Percentiles rank a stretch among this genome's conserved stretches.
phyloP scores from a whole-genome alignment of 2,329 filamentous ascomycete species.

The Botryotinia globosa region DNA sequence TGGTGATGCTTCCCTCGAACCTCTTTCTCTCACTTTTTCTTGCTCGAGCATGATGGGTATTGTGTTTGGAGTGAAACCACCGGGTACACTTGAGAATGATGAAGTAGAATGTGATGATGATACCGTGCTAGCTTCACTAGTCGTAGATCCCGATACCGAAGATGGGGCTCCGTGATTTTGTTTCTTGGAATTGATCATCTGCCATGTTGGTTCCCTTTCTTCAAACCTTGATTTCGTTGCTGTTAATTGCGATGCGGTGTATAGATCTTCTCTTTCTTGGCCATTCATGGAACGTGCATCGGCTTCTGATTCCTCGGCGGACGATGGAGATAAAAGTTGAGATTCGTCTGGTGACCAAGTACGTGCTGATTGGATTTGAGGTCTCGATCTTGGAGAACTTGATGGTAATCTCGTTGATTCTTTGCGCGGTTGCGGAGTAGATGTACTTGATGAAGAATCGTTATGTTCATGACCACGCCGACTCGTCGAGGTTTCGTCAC shows the following conservation, averaged over 20 bases:
- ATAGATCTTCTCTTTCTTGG: not conserved
- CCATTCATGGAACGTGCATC: constrained; percentile 8
- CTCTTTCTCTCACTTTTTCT: not conserved
- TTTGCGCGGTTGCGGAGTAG: constrained; percentile 4
- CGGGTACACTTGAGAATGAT: constrained; percentile 10
- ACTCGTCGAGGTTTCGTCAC: not conserved
- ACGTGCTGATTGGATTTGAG: constrained; percentile 13
- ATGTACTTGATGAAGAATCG: constrained; percentile 8
- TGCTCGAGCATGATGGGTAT: not conserved
- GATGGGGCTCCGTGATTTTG: constrained; percentile 16
- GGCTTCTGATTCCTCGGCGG: constrained; percentile 21
- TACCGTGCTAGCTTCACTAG: constrained; percentile 20
- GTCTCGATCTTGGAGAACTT: constrained; percentile 4
- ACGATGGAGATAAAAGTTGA: constrained; percentile 29
- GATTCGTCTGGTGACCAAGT: constrained; percentile 30
- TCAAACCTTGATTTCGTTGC: constrained; percentile 27
- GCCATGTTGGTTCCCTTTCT: constrained; percentile 30
- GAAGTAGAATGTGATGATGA: constrained; percentile 26
- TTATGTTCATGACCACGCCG: not conserved
- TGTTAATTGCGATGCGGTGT: constrained; percentile 7
- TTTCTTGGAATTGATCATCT: constrained; percentile 29
- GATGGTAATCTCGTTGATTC: constrained; percentile 9
- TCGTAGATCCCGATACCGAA: constrained; percentile 23
- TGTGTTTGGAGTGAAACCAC: not conserved
- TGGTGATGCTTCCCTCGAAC: not conserved